phyloP scores from a whole-genome alignment of 305 asterid species.

The Fraxinus platypoda region DNA sequence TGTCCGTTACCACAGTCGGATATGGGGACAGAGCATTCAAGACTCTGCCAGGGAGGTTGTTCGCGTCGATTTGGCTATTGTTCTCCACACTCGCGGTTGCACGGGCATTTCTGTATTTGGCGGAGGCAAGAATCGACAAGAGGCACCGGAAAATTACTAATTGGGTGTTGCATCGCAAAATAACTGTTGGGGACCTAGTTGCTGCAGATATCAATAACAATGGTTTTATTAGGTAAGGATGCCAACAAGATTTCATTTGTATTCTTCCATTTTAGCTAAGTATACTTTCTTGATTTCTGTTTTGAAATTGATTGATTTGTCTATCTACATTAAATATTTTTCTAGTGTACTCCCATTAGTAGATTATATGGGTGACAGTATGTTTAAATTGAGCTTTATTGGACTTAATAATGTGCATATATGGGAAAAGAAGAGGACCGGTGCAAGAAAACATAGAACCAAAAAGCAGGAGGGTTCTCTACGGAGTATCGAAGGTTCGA shows the following conservation, averaged over 20 bases:
- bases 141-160: constrained; percentile 45
- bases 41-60: constrained; percentile 45
- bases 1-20: constrained; percentile 67
- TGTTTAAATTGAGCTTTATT: background rate
- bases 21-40: constrained; percentile 59
- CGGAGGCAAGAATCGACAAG: constrained; percentile 59
- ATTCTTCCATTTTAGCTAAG: background rate
- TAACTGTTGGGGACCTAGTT: constrained; percentile 51
- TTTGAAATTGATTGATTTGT: background rate
- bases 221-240: constrained; percentile 50
- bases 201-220: constrained; percentile 53
- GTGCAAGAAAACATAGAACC: background rate
- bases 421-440: background rate
- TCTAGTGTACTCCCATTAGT: background rate
- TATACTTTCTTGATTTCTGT: background rate
- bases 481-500: too few species aligned
- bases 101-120: constrained; percentile 52
- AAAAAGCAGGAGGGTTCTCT: background rate
- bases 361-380: background rate
- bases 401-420: background rate
- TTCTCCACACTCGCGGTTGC: constrained; percentile 59
- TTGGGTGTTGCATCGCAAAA: constrained; percentile 55
- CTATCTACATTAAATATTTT: background rate
- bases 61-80: constrained; percentile 54
- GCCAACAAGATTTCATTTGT: constrained; percentile 4